Percentiles rank a stretch among this genome's conserved stretches.
Evolutionary conservation across 805 yeast species (phyloP).

Genomic region (Nakazawaea ambrosiae): DNA sequence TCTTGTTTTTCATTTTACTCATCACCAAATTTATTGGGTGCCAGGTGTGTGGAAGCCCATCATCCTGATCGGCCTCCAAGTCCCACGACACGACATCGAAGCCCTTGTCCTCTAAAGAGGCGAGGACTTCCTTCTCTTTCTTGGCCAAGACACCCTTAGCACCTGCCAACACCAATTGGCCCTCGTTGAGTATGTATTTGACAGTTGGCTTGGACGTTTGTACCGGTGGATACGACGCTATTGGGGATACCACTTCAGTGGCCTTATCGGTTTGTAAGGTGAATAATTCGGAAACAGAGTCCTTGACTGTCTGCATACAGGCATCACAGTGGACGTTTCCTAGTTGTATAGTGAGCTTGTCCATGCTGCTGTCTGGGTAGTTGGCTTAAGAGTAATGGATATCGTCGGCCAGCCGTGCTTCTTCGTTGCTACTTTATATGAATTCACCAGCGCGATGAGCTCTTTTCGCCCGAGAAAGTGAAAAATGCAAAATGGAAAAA

Average conservation of each 20-base stretch:
- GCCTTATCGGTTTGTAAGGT: conserved; percentile 12
- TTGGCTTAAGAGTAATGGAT: neutral
- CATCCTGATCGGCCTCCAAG: conserved; percentile 10
- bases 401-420: too few species aligned
- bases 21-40: too few species aligned
- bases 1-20: too few species aligned
- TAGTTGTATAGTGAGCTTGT: conserved; percentile 20
- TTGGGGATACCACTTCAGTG: conserved; percentile 6
- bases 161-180: conserved; percentile 23
- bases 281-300: conserved; percentile 20
- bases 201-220: conserved; percentile 16
- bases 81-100: conserved; percentile 32
- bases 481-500: neutral
- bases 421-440: neutral
- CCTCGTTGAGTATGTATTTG: conserved; percentile 17
- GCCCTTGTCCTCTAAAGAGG: conserved; percentile 27
- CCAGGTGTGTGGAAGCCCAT: neutral
- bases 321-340: conserved; percentile 50
- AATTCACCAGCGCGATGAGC: neutral
- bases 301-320: conserved; percentile 35
- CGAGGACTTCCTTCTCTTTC: conserved; percentile 20
- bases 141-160: conserved; percentile 13
- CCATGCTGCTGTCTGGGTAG: conserved; percentile 15
- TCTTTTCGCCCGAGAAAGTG: neutral
- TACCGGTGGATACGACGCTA: too few species aligned